Conservation (phyloP, 73 alveolate species). For the Paramecium octaurelia region DNA sequence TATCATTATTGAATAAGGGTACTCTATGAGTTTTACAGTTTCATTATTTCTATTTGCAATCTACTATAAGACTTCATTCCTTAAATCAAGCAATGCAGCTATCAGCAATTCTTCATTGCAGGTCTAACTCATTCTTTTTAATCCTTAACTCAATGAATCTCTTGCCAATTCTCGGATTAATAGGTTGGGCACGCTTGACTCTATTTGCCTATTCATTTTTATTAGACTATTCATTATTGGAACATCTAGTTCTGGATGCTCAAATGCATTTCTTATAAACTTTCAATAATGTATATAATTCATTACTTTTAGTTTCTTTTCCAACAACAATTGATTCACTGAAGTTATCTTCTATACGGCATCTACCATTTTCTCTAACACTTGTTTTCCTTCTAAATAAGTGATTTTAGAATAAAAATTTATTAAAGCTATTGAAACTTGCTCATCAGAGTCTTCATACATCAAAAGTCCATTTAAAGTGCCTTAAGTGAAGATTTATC, state of each 20-base stretch:
- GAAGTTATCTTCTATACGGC: not conserved
- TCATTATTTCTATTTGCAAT: slow-evolving; percentile 17
- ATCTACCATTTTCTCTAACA: not conserved
- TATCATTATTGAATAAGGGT: slow-evolving; percentile 6
- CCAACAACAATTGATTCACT: not conserved
- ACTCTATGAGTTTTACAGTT: slow-evolving; percentile 18
- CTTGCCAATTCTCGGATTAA: not conserved
- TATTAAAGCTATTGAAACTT: not conserved
- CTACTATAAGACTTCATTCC: not conserved
- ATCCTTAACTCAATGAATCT: slow-evolving; percentile 22
- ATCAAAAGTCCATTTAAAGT: not conserved
- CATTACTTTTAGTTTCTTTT: slow-evolving; percentile 15
- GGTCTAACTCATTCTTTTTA: not conserved
- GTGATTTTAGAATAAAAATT: slow-evolving; percentile 3
- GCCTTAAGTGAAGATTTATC: not conserved
- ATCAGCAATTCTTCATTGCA: not conserved
- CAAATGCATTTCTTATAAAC: slow-evolving; percentile 44
- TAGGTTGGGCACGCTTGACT: not conserved
- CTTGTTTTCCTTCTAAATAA: not conserved
- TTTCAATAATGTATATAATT: not conserved
- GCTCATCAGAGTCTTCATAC: not conserved
- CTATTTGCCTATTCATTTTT: not conserved
- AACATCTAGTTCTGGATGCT: not conserved
- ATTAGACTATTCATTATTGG: not conserved
- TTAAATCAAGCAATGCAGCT: not conserved